Evolutionary conservation across 192 early-diverging fungal genomes (phyloP).

Genomic region (Podila clonocystis): DNA sequence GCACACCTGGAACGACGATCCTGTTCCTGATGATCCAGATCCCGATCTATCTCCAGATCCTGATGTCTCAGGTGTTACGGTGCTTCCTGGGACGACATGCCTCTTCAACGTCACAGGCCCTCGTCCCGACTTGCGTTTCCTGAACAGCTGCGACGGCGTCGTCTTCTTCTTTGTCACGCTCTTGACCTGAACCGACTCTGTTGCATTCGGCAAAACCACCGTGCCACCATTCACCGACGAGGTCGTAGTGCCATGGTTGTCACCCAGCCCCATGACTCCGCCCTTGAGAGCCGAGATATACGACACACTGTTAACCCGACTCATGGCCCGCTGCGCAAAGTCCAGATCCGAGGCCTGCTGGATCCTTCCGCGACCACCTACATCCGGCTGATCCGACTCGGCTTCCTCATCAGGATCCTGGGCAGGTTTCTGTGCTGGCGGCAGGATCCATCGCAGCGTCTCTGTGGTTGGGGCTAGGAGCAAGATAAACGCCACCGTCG

Average conservation of each 20-base stretch:
- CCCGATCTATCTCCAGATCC: neutral
- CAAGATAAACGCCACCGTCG: conserved; percentile 29
- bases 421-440: conserved; percentile 15
- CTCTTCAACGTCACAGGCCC: neutral
- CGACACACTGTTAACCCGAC: conserved; percentile 23
- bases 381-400: conserved; percentile 21
- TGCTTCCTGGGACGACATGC: neutral
- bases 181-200: neutral
- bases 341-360: conserved; percentile 8
- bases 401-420: conserved; percentile 3
- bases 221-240: neutral
- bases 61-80: neutral
- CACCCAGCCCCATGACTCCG: neutral
- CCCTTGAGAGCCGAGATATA: conserved; percentile 22
- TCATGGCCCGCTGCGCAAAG: conserved; percentile 23
- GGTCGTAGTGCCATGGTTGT: neutral
- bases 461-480: conserved; percentile 44
- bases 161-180: neutral
- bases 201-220: neutral
- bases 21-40: no score
- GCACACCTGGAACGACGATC: conserved; percentile 29
- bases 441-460: conserved; percentile 41
- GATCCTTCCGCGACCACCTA: conserved; percentile 25
- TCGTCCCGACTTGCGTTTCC: conserved; percentile 6
- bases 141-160: conserved; percentile 22